phyloP scores from a whole-genome alignment of 225 moss, liverwort and hornwort species.

The Rhytidiadelphus loreus region DNA sequence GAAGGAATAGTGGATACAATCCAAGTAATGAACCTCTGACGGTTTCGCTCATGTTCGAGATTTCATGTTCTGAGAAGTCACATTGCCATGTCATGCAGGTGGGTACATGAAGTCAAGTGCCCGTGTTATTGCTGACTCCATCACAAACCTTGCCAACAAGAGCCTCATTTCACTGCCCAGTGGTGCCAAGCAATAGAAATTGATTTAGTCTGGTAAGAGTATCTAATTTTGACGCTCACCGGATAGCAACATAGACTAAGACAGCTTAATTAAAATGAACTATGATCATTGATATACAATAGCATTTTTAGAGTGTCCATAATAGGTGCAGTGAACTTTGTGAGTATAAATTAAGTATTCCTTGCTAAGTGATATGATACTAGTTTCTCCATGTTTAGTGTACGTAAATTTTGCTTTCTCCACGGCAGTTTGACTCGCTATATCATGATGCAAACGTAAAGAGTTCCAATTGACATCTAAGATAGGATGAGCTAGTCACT shows the following conservation, averaged over 20 bases:
- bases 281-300: not conserved
- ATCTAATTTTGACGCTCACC: not conserved
- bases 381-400: not conserved
- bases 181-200: not conserved
- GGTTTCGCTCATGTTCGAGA: not conserved
- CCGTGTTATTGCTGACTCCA: conserved; percentile 82
- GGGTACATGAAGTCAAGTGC: conserved; percentile 98
- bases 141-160: conserved; percentile 55
- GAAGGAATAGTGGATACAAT: not conserved
- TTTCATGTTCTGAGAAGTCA: not conserved
- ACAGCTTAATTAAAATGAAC: not conserved
- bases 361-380: not conserved
- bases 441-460: not conserved
- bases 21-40: not conserved
- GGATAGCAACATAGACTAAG: not conserved
- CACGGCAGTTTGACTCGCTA: not conserved
- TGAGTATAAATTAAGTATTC: not conserved
- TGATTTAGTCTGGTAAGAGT: not conserved
- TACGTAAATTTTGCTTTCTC: not conserved
- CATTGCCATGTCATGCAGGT: conserved; percentile 32
- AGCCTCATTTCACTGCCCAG: conserved; percentile 40
- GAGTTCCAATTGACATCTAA: not conserved
- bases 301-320: not conserved
- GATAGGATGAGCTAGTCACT: not conserved
- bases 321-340: not conserved